phyloP scores from a whole-genome alignment of 2,329 filamentous ascomycete species.

The Pseudomassariella vexata region DNA sequence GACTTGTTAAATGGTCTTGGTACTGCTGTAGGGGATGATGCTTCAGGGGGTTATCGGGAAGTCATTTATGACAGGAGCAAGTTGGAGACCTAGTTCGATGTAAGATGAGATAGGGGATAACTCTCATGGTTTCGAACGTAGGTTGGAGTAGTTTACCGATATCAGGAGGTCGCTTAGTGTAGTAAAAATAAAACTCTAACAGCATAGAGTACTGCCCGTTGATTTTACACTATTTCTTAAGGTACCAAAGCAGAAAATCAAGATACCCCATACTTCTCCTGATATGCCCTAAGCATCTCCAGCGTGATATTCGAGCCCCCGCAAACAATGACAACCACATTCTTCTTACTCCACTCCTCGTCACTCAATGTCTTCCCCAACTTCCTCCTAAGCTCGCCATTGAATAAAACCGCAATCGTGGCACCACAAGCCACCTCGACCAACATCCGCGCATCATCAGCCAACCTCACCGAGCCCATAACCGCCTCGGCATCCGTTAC shows the following conservation, averaged over 20 bases:
- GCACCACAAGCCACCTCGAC: conserved; percentile 86
- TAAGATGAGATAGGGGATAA: no score
- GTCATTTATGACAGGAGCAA: conserved; percentile 3
- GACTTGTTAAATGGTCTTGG: conserved; percentile 15
- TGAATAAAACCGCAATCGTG: conserved; percentile 64
- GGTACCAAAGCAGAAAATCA: no score
- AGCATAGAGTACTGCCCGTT: no score
- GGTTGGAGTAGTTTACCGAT: no score
- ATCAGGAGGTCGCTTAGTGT: no score
- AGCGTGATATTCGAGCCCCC: conserved; percentile 67
- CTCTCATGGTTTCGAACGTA: no score
- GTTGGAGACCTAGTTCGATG: no score
- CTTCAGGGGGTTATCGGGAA: conserved; percentile 8
- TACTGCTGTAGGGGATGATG: not conserved
- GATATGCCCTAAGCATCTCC: conserved; percentile 54
- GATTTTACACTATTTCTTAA: no score
- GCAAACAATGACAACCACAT: conserved; percentile 80
- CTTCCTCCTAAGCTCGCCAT: conserved; percentile 53
- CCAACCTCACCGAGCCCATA: conserved; percentile 67
- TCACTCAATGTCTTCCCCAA: conserved; percentile 48
- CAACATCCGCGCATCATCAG: conserved; percentile 74
- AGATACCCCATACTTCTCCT: conserved; percentile 35
- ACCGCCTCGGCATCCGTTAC: conserved; percentile 74
- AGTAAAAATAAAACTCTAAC: no score
- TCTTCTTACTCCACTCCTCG: conserved; percentile 57